Base-by-base conservation (phyloP, 371 early-diverging fungal species). In the Mucor saturninus region DNA sequence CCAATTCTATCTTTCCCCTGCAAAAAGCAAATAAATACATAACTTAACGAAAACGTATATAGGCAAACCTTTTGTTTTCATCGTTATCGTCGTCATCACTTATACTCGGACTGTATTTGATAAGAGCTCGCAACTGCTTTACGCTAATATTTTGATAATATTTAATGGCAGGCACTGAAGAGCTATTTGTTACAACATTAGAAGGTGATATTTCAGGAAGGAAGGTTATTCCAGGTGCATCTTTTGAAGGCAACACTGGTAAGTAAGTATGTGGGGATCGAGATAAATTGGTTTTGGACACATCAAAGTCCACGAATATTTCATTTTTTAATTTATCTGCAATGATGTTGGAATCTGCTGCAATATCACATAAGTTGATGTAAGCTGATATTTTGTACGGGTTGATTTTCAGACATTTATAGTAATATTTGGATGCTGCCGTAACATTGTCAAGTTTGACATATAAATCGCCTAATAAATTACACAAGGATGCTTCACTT, bases 381-480 rank as follows among this genome's bases (percentile, higher is more conserved):
- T 66, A 74, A 4, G 78, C 74, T 3, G 78, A 68, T 38, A 80
- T 21, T 50, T 80, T 77, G 51, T 65, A 77, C 15, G 75, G 76
- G 48, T 75, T 73, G 8, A 49, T 31, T 28, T 55, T 30, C 11
- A 80, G 58, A 37, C 69, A 70, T 32, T 57, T 39, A 52, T 56
- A 59, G 10, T 73, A 65, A 10, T 67, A 61, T 0, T 42, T 64
- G 0, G 69, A 58, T 0, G 78, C 67, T 13, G 68, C 71, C n/a
- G 61, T 62, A 30, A 74, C 71, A 30, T 77, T 70, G 15, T 77
- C 76, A 1, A 77, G 45, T 54, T 71, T 70, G 2, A 58, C 51
- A 49, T 72, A 80, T 2, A 77, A 50, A 62, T 85, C 82, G 39
- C 81, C 78, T 10, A 80, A 35, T 11, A 77, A 49, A 15, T 70